Evolutionary conservation across 164 flowering plant genomes (phyloP).

Genomic region (Paratinospora sagittata): DNA sequence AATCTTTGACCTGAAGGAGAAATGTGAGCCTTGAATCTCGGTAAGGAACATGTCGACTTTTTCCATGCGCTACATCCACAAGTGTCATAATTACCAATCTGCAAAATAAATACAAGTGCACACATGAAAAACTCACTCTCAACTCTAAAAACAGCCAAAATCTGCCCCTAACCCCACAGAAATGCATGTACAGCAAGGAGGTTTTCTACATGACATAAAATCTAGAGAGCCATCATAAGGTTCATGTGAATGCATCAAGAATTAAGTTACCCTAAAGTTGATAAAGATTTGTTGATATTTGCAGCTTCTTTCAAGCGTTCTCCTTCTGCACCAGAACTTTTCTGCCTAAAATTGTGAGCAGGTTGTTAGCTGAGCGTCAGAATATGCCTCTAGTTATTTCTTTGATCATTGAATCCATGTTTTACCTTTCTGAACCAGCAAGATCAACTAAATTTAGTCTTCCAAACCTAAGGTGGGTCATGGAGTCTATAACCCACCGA

Average conservation of each 20-base stretch:
- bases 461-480: slow-evolving; percentile 70
- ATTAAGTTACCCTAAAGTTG: slow-evolving; percentile 73
- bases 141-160: not conserved
- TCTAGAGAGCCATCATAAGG: not conserved
- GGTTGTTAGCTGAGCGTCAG: slow-evolving; percentile 8
- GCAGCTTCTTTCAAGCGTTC: slow-evolving; percentile 95
- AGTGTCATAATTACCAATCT: slow-evolving; percentile 86
- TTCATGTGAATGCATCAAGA: slow-evolving; percentile 1
- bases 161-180: too few species aligned
- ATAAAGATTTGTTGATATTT: slow-evolving; percentile 84
- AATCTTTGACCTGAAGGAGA: slow-evolving; percentile 68
- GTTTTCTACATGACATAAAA: not conserved
- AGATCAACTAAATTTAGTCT: slow-evolving; percentile 86
- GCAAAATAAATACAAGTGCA: slow-evolving; percentile 9
- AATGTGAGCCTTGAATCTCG: slow-evolving; percentile 92
- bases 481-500: slow-evolving; percentile 74
- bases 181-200: too few species aligned
- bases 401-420: not conserved
- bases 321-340: slow-evolving; percentile 93
- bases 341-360: slow-evolving; percentile 49
- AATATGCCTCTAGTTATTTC: not conserved
- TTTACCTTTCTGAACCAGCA: slow-evolving; percentile 95
- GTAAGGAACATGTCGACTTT: slow-evolving; percentile 85
- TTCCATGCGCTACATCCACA: slow-evolving; percentile 86
- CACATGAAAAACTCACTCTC: not conserved